phyloP scores from a whole-genome alignment of 1,139 yeast species.

The Oligophagozyma castellii region DNA sequence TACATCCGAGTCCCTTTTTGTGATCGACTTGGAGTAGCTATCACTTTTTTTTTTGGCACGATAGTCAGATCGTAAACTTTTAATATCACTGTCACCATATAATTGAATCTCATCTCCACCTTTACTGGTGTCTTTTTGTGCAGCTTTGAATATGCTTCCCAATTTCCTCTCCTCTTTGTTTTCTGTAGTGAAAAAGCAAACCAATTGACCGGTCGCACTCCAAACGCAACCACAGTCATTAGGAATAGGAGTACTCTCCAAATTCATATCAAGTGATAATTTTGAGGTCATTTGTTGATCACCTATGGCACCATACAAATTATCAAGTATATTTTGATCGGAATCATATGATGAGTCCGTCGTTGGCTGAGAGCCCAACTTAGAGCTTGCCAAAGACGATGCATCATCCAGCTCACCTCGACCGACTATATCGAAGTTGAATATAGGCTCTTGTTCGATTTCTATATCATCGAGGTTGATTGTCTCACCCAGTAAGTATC shows the following conservation, averaged over 20 bases:
- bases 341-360: constrained; percentile 13
- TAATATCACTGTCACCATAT: constrained; percentile 4
- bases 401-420: constrained; percentile 18
- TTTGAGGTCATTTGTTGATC: constrained; percentile 9
- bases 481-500: constrained; percentile 73
- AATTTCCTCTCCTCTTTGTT: constrained; percentile 25
- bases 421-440: constrained; percentile 21
- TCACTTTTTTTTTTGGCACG: constrained; percentile 1
- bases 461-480: constrained; percentile 34
- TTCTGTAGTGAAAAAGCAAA: constrained; percentile 69
- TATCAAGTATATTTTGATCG: constrained; percentile 18
- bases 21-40: neutral
- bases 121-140: constrained; percentile 28
- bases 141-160: constrained; percentile 28
- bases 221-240: constrained; percentile 89
- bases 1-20: neutral
- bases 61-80: constrained; percentile 7
- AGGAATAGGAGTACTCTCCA: constrained; percentile 82
- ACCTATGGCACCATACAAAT: constrained; percentile 7
- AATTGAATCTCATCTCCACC: constrained; percentile 1
- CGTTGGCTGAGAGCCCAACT: constrained; percentile 16
- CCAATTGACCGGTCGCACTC: constrained; percentile 65
- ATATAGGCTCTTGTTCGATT: constrained; percentile 14
- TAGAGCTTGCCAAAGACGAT: constrained; percentile 22
- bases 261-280: constrained; percentile 15